phyloP scores from a whole-genome alignment of 2,329 filamentous ascomycete genomes.

The Aureobasidium sp. region DNA sequence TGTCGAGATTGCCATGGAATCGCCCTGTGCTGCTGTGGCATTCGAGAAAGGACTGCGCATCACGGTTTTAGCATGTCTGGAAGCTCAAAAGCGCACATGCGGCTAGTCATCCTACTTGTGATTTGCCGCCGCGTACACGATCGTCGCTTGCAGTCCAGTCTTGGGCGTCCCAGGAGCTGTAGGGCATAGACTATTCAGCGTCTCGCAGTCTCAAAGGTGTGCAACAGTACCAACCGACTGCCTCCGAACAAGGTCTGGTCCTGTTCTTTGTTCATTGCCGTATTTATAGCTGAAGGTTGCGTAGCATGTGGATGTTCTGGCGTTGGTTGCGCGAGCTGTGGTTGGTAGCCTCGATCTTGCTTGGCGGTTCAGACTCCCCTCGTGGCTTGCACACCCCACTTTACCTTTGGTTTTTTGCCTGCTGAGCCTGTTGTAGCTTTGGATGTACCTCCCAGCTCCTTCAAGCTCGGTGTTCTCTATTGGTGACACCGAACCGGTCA shows the following conservation, averaged over 20 bases:
- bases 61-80: background rate
- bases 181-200: slow-evolving; percentile 9
- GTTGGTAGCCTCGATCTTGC: slow-evolving; percentile 1
- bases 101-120: slow-evolving; percentile 36
- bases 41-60: slow-evolving; percentile 42
- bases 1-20: slow-evolving; percentile 67
- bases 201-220: slow-evolving; percentile 3
- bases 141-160: slow-evolving; percentile 69
- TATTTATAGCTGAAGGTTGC: background rate
- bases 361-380: slow-evolving; percentile 1
- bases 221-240: slow-evolving; percentile 22
- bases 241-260: slow-evolving; percentile 27
- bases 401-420: background rate
- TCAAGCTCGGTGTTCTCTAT: background rate
- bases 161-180: slow-evolving; percentile 46
- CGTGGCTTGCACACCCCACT: slow-evolving; percentile 10
- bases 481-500: slow-evolving; percentile 11
- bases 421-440: slow-evolving; percentile 1
- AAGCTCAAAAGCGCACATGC: background rate
- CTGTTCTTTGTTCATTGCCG: slow-evolving; percentile 9
- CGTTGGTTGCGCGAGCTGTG: slow-evolving; percentile 7
- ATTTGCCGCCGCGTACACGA: slow-evolving; percentile 67
- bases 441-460: background rate
- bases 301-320: background rate
- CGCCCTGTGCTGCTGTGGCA: slow-evolving; percentile 35